Conservation (phyloP, 208 protist genomes). For the Kentomonas sorsogonicus region DNA sequence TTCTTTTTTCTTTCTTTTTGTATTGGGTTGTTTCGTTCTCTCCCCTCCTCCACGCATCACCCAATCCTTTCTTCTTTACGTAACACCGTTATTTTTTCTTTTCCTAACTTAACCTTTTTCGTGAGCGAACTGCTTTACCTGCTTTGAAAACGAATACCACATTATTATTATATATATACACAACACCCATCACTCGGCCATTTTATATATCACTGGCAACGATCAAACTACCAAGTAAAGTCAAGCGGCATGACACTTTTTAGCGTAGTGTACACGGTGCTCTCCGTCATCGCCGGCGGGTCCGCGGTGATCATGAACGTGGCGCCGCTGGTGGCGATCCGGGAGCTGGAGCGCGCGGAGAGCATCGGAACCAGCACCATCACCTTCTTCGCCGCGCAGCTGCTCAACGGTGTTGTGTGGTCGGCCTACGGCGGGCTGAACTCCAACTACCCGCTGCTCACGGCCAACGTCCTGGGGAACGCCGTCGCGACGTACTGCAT, state of each 20-base stretch:
- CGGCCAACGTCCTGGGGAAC: constrained; percentile 49
- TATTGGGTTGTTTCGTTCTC: not conserved
- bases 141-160: not conserved
- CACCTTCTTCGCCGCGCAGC: constrained; percentile 53
- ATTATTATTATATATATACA: constrained; percentile 1
- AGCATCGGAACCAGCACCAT: constrained; percentile 48
- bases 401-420: constrained; percentile 49
- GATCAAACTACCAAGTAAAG: no score
- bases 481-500: constrained; percentile 49
- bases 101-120: not conserved
- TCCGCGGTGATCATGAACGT: constrained; percentile 49
- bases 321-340: constrained; percentile 39
- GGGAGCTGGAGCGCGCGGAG: constrained; percentile 33
- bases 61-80: not conserved
- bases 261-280: constrained; percentile 26
- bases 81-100: not conserved
- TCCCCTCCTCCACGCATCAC: not conserved
- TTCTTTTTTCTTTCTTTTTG: constrained; percentile 9
- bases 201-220: no score
- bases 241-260: constrained; percentile 28
- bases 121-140: not conserved
- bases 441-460: constrained; percentile 29
- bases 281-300: constrained; percentile 39
- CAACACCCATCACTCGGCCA: not conserved
- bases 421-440: constrained; percentile 48